Evolutionary conservation across 2,329 filamentous ascomycete genomes (phyloP), one percentile per base, ranked within the genome.

Genomic region (Botrytis paeoniae): DNA sequence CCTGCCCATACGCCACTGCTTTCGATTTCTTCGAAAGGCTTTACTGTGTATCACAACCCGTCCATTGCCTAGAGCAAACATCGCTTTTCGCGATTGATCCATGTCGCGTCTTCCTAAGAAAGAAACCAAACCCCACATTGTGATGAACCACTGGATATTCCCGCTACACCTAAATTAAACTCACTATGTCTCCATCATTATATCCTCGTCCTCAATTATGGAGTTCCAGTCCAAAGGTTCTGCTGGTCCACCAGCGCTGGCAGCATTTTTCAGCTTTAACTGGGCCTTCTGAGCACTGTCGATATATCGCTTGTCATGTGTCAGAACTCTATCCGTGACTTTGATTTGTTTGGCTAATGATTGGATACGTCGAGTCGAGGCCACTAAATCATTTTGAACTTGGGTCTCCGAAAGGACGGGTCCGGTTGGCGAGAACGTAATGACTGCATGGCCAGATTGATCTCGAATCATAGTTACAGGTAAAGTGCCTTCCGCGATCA

Each of bases 401-500:
- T 87, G 83, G 2, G 76, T 75, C 78, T 91, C 89, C 0, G 86
- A 84, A 48, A 88, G 79, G 25, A 82, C 80, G 22, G 82, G 80
- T 6, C 82, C 80, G 12, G 82, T 79, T 6, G 84, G 80, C 8
- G 84, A 79, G 80, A 91, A 91, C 4, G 82, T 83, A 29, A 91
- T 82, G 73, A 87, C 87, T 14, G 82, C 81, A 1, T 84, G 83
- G 57, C 82, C 84, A 59, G 64, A 51, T 45, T 73, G 71, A 32
- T 72, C 70, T 5, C 70, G 73, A 76, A 86, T 84, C n/a, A 91
- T 80, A 25, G 82, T 83, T 2, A 87, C 89, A 39, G 83, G 80
- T 35, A 91, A 80, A 81, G 88, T 86, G 18, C 85, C 85, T 8
- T 84, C 83, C 45, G 81, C 82, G 43, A 91, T 87, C 89, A 91